Conservation (phyloP, 2,329 filamentous ascomycete genomes). For the Alternaria angustiovoidea region DNA sequence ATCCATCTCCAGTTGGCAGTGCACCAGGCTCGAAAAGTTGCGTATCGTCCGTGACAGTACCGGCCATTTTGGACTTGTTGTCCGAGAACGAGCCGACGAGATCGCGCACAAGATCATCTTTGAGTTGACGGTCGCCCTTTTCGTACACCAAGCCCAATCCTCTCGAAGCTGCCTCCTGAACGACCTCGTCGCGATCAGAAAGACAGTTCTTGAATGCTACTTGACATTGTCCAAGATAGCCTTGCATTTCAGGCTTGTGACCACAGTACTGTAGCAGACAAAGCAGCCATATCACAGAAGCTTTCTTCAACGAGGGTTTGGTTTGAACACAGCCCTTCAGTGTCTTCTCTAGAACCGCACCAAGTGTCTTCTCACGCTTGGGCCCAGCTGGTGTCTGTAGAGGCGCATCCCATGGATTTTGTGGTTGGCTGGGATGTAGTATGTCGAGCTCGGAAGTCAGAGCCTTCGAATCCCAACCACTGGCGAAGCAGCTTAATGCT, state of each 20-base stretch:
- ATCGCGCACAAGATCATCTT: slow-evolving; percentile 84
- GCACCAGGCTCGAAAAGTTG: slow-evolving; percentile 93
- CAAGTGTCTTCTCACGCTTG: slow-evolving; percentile 54
- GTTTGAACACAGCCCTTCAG: slow-evolving; percentile 80
- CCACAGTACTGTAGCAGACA: slow-evolving; percentile 91
- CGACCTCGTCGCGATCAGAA: slow-evolving; percentile 87
- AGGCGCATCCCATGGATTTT: slow-evolving; percentile 42
- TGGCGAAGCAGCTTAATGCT: slow-evolving; percentile 78
- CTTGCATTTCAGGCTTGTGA: slow-evolving; percentile 76
- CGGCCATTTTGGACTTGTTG: slow-evolving; percentile 71
- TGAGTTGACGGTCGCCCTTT: slow-evolving; percentile 81
- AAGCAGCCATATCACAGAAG: slow-evolving; percentile 93
- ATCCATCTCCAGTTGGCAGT: slow-evolving; percentile 87
- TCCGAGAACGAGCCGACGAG: slow-evolving; percentile 88
- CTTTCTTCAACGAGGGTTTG: slow-evolving; percentile 89
- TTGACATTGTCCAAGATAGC: slow-evolving; percentile 79
- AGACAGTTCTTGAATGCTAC: slow-evolving; percentile 87
- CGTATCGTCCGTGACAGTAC: slow-evolving; percentile 87
- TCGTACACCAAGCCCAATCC: slow-evolving; percentile 94
- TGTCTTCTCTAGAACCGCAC: slow-evolving; percentile 72
- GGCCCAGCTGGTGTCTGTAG: slow-evolving; percentile 43
- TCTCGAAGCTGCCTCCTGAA: slow-evolving; percentile 93
- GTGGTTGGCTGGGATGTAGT: slow-evolving; percentile 59
- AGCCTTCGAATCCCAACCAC: slow-evolving; percentile 83
- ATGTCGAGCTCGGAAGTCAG: slow-evolving; percentile 80